Base-by-base conservation (phyloP, 257 asterid genomes). In the Eustoma russellianum region DNA sequence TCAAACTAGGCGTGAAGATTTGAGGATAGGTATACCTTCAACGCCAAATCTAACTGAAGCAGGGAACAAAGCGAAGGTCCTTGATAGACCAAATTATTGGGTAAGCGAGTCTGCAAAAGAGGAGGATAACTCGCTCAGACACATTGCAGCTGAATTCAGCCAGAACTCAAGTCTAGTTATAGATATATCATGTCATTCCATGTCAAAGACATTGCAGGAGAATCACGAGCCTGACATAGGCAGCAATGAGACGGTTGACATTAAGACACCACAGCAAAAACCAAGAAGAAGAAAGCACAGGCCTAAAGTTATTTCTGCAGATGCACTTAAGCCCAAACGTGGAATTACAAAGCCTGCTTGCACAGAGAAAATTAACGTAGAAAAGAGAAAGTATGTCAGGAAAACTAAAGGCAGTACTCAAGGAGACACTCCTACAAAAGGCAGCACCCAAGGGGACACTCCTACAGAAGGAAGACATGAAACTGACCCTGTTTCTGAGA, bases 291-390 rank as follows among this genome's bases (percentile, higher is more conserved):
- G 64, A 70, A 92, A 81, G 63, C 95, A 92, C 79, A 83, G 97
- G 79, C 98, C 98, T 48, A 92, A 84, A 66, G 98, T 92, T 50
- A 68, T 92, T 35, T 61, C 61, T 50, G 98, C 84, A 71, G 86
- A 83, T 57, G 40, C 80, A 67, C 57, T 72, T 60, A 80, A 76
- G 59, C 77, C 72, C 13, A 78, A 52, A 53, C 64, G 75, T 62
- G 69, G 73, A 55, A 72, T 67, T 6, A 54, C 64, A 49, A 83
- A 67, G 54, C 65, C 73, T 51, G 18, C 77, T 63, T 72, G 18
- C 66, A 28, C 70, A 28, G 69, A 62, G 65, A 77, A 68, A 38
- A 66, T 67, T 70, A 41, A 65, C n/a, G 71, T 57, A 33, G 75
- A 58, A 47, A 82, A 80, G 74, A 71, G 95, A 67, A 85, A 76